Evolutionary conservation across 768 basidiomycete species (phyloP), one percentile per base, ranked within the genome.

Genomic region (Suillus tomentosus): DNA sequence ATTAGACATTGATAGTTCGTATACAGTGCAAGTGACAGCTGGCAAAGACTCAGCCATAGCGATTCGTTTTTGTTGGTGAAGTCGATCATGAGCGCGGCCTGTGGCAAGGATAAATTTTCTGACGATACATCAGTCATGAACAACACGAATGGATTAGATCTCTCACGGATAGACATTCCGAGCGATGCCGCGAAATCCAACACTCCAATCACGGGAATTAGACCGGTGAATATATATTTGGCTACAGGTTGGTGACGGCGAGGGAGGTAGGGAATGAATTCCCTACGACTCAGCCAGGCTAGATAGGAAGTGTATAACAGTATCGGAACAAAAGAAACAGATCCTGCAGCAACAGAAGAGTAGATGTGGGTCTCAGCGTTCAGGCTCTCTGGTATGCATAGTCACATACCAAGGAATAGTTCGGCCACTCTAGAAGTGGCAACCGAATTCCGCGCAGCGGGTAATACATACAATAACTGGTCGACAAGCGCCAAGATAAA

Each of bases 161-260:
- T 79, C 83, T 68, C 68, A 90, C 91, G 73, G 58, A 85, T 81
- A 11, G 78, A 75, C 37, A 86, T 79, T 50, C 87, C 87, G 31
- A 93, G 89, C 3, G 91, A 90, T 11, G 85, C 84, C 15, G 88
- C 71, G 65, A 86, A 85, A 70, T 88, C 89, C 67, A 83, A 72
- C 11, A 78, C 74, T 63, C 88, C 64, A 57, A 87, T 81, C 37
- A 81, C 71, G 13, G 89, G 87, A 59, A 92, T 82, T 64, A 86
- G 81, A 37, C 83, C 59, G 39, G 85, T 67, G 11, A 90, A 76
- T 11, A 80, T 71, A 53, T 80, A 74, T 67, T 78, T 81, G 2
- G 81, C 74, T 61, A 85, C 71, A 19, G 71, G 74, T 54, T 79
- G 82, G 61, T 86, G 76, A 14, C 80, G 81, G 42, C 68, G 69